Conservation (phyloP, 805 yeast genomes). For the Limtongia smithiae region DNA sequence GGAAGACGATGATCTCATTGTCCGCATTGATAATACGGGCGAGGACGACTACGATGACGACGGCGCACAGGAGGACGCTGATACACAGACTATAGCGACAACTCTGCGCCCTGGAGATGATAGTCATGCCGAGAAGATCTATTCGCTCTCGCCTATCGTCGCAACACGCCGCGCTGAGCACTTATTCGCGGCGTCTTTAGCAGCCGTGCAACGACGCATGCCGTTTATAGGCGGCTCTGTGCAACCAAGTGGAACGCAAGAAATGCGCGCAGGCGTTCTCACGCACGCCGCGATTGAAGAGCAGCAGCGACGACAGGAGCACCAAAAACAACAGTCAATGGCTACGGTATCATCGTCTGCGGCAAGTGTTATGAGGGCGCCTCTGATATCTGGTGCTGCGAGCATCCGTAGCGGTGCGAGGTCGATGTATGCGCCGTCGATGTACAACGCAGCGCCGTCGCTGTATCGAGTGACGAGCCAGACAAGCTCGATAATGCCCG, state of each 20-base stretch:
- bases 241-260: no score
- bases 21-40: neutral
- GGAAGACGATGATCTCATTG: slow-evolving; percentile 16
- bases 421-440: no score
- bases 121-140: neutral
- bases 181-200: slow-evolving; percentile 10
- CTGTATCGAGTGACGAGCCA: neutral
- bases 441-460: no score
- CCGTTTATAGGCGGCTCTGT: no score
- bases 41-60: neutral
- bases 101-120: neutral
- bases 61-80: neutral
- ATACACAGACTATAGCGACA: neutral
- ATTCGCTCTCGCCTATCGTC: slow-evolving; percentile 15
- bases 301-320: neutral
- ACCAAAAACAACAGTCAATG: neutral
- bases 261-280: slow-evolving; percentile 11
- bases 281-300: slow-evolving; percentile 2
- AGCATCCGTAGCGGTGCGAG: no score
- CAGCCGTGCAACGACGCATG: no score
- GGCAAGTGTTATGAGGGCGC: no score
- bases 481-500: no score
- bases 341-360: no score
- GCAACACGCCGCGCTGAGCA: slow-evolving; percentile 22
- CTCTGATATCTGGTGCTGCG: no score